Evolutionary conservation across 176 grass and related monocot species (phyloP), one percentile per base, ranked within the genome.

Genomic region (Avena insularis): DNA sequence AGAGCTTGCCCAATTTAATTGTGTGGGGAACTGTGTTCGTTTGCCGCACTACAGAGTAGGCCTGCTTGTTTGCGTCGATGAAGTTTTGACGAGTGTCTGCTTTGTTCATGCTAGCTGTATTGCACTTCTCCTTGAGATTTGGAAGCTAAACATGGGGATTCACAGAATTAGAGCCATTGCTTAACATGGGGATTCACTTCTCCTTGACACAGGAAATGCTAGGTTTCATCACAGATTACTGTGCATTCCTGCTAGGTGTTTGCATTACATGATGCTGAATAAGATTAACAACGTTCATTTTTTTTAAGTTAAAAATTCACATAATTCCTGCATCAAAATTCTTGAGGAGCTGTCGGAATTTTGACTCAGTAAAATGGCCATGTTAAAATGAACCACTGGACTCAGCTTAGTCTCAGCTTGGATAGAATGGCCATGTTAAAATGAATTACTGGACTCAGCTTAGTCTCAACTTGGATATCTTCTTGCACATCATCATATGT

Each of bases 401-500:
- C 75, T 29, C 23, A 8, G 16, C 6, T 4, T 16, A 48, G 40
- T 43, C 75, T 29, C 23, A 8, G 16, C 6, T 4, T 16, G 40
- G 40, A 48, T 70, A 79, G 63, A 79, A 58, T 68, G 63, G 4
- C 51, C 49, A 58, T 71, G n/a, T 57, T 19, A 73, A 45, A 68
- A 14, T 69, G 57, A 71, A 40, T 40, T 6, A 13, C 71, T 64
- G 35, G 16, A 64, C 75, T 29, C 23, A 8, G 16, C 6, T 4
- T 64, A 23, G 16, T 55, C 75, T 29, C 23, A 8, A 12, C 6
- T 4, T 16, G 35, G 57, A 45, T 89, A 58, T 84, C 17, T 79
- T 31, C 20, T 66, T 51, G 46, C 54, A 49, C 38, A 48, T 78
- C 40, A 90, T 72, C 38, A 12, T 71, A 69, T 91, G 60, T 23